phyloP scores from a whole-genome alignment of 306 rosid species.

The Vigna trinervia region DNA sequence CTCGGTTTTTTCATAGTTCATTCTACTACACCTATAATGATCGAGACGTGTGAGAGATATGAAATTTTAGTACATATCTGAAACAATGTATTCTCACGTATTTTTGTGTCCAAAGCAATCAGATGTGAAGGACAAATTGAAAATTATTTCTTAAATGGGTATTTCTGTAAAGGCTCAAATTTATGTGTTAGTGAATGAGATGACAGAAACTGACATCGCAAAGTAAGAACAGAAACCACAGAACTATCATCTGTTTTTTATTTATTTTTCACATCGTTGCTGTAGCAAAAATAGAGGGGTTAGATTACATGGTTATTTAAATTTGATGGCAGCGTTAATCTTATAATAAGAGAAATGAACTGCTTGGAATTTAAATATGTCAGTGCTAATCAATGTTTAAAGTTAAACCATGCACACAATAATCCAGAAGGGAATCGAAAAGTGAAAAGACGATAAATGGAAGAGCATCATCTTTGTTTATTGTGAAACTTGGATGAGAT shows the following conservation, averaged over 20 bases:
- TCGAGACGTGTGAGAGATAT: constrained; percentile 28
- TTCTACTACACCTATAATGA: constrained; percentile 29
- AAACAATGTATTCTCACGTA: constrained; percentile 16
- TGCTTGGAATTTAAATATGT: neutral
- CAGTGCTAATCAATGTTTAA: neutral
- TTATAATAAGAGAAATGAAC: neutral
- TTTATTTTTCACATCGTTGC: neutral
- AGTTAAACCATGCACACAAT: neutral
- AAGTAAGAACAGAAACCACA: neutral
- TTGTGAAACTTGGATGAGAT: constrained; percentile 4
- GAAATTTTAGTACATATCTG: constrained; percentile 2
- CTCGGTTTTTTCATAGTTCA: constrained; percentile 10
- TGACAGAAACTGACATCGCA: neutral
- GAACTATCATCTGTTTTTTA: constrained; percentile 5
- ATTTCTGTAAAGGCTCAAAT: constrained; percentile 1
- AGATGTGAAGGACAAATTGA: neutral
- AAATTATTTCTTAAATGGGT: constrained; percentile 1
- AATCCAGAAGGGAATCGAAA: neutral
- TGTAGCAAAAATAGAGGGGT: constrained; percentile 15
- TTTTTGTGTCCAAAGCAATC: neutral
- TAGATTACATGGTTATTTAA: constrained; percentile 5
- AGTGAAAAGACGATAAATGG: neutral
- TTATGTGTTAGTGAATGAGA: neutral
- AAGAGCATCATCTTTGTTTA: constrained; percentile 11
- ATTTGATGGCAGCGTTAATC: neutral